phyloP scores from a whole-genome alignment of 2,329 filamentous ascomycete genomes.

The Xylaria sp. region DNA sequence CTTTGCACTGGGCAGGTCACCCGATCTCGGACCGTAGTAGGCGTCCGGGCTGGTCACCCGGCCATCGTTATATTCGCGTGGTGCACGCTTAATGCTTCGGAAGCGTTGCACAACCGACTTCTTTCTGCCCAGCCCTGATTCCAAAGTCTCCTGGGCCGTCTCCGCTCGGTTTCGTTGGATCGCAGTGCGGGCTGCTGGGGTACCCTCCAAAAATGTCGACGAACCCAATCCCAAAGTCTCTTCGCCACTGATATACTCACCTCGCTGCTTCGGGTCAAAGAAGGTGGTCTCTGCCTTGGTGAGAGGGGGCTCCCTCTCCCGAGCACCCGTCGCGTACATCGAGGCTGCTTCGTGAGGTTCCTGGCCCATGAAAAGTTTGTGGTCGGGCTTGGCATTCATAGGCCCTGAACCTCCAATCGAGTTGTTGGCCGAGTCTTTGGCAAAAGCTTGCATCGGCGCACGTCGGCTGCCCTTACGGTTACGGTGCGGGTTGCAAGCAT shows the following conservation, averaged over 20 bases:
- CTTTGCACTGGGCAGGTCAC: slow-evolving; percentile 40
- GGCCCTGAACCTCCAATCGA: slow-evolving; percentile 86
- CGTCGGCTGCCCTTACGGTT: slow-evolving; percentile 82
- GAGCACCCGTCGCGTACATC: slow-evolving; percentile 63
- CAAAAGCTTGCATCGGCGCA: slow-evolving; percentile 96
- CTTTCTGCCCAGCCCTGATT: slow-evolving; percentile 76
- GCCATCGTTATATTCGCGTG: slow-evolving; percentile 61
- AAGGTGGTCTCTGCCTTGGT: slow-evolving; percentile 49
- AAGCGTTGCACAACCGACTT: slow-evolving; percentile 94
- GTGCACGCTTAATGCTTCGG: slow-evolving; percentile 77
- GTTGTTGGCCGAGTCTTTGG: slow-evolving; percentile 90
- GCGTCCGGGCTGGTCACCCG: slow-evolving; percentile 61
- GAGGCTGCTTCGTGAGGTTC: slow-evolving; percentile 82
- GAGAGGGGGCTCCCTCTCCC: slow-evolving; percentile 40
- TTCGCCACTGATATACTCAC: slow-evolving; percentile 79
- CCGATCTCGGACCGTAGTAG: slow-evolving; percentile 45
- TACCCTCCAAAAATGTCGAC: slow-evolving; percentile 93
- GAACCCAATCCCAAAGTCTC: slow-evolving; percentile 85
- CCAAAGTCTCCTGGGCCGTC: slow-evolving; percentile 57
- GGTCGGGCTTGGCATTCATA: slow-evolving; percentile 77
- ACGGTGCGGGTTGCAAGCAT: slow-evolving; percentile 92
- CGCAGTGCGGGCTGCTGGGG: slow-evolving; percentile 79
- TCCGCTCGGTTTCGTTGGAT: slow-evolving; percentile 77
- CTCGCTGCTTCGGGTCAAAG: slow-evolving; percentile 70
- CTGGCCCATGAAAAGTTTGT: slow-evolving; percentile 83